Evolutionary conservation across 495 filamentous ascomycete genomes (phyloP).

Genomic region (Oidiodendron maius): DNA sequence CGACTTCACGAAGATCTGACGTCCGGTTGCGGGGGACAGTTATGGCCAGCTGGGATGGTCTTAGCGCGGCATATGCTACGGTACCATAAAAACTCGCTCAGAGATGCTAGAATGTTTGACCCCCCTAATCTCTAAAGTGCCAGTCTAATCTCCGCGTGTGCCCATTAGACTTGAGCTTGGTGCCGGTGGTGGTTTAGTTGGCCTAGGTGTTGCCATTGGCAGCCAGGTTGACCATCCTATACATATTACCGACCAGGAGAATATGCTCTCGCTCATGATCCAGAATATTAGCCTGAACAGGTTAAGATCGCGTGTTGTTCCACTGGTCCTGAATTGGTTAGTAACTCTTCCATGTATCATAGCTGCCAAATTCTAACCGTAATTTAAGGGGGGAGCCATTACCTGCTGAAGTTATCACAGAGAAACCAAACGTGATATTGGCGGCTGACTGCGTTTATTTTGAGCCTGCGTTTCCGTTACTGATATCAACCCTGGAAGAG

Average conservation of each 20-base stretch:
- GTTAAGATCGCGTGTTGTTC: slow-evolving; percentile 52
- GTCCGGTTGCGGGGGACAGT: slow-evolving; percentile 83
- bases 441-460: slow-evolving; percentile 98
- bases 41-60: slow-evolving; percentile 92
- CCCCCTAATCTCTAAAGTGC: slow-evolving; percentile 6
- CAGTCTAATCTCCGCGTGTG: neutral
- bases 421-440: slow-evolving; percentile 70
- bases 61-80: slow-evolving; percentile 77
- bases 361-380: neutral
- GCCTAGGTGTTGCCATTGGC: slow-evolving; percentile 58
- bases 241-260: slow-evolving; percentile 77
- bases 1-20: slow-evolving; percentile 76
- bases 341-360: slow-evolving; percentile 19
- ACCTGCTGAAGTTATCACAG: slow-evolving; percentile 34
- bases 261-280: slow-evolving; percentile 78
- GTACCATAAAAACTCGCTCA: slow-evolving; percentile 53
- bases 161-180: slow-evolving; percentile 76
- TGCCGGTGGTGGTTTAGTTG: slow-evolving; percentile 85
- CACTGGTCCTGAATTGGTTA: slow-evolving; percentile 72
- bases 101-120: slow-evolving; percentile 68
- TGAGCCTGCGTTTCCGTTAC: slow-evolving; percentile 85
- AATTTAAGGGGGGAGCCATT: slow-evolving; percentile 48
- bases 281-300: slow-evolving; percentile 77
- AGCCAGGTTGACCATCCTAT: slow-evolving; percentile 47
- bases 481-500: slow-evolving; percentile 70